Percentiles rank a stretch among this genome's conserved stretches.
Evolutionary conservation across 2,329 filamentous ascomycete species (phyloP).

Genomic region (Thielaviopsis cerberus): DNA sequence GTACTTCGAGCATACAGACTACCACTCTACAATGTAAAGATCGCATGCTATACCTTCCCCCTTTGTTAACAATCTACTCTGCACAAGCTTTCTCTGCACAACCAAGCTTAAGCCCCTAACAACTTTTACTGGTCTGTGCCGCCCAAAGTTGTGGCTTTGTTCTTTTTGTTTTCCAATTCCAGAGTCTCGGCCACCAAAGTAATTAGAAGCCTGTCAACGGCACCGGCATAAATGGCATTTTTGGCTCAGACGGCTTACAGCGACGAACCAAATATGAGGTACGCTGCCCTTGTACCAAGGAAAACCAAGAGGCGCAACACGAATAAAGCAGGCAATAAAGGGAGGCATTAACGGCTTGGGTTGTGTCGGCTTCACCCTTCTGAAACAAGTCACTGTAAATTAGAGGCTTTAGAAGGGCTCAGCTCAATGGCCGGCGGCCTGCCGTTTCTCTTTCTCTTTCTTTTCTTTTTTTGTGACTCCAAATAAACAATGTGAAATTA

Average conservation of each 20-base stretch:
- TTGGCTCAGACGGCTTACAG: not conserved
- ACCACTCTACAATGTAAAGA: too few relatives aligned
- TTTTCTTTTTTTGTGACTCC: too few relatives aligned
- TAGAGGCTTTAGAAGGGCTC: not conserved
- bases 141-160: not conserved
- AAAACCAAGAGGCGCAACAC: not conserved
- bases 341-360: not conserved
- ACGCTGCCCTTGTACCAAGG: too few relatives aligned
- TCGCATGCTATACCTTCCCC: too few relatives aligned
- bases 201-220: not conserved
- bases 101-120: not conserved
- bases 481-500: too few relatives aligned
- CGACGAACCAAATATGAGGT: not conserved
- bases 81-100: not conserved
- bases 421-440: too few relatives aligned
- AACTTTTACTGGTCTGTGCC: not conserved
- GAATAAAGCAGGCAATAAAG: not conserved
- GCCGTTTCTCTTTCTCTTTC: too few relatives aligned
- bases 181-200: not conserved
- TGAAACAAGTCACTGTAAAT: not conserved
- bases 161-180: not conserved
- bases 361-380: not conserved
- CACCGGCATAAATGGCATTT: not conserved
- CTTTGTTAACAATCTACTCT: not conserved
- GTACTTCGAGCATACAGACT: too few relatives aligned